These are phyloP conservation scores for Pichia sp. DNA, from an alignment of 1,139 yeast species.

Conservation along the genomic window DNA sequence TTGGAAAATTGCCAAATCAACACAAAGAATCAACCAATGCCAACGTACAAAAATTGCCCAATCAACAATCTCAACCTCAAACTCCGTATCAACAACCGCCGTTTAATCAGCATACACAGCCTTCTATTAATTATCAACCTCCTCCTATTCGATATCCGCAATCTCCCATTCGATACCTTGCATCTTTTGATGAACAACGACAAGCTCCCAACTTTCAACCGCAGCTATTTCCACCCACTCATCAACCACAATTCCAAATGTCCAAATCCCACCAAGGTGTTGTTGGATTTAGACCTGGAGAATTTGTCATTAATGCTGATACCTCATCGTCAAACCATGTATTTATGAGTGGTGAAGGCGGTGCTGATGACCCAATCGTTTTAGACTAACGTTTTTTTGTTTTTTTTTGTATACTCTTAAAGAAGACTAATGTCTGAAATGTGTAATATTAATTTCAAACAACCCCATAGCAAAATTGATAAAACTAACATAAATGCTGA, in stretches of 20 bases:
- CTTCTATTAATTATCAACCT: too few species aligned
- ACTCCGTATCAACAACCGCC: too few species aligned
- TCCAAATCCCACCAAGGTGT: conserved; percentile 6
- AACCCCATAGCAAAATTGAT: too few species aligned
- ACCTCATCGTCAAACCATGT: conserved; percentile 16
- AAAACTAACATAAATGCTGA: too few species aligned
- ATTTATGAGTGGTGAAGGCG: conserved; percentile 27
- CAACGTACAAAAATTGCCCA: background rate
- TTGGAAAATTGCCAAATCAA: background rate
- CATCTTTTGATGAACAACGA: too few species aligned
- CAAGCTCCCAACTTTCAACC: too few species aligned
- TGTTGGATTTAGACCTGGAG: conserved; percentile 15
- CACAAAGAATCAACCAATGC: background rate
- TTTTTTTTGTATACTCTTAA: background rate
- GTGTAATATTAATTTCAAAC: too few species aligned
- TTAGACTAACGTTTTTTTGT: conserved; percentile 18
- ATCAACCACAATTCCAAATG: background rate
- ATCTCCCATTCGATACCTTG: too few species aligned
- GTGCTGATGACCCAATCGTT: conserved; percentile 27
- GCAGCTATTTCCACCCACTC: too few species aligned
- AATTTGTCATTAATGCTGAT: conserved; percentile 12
- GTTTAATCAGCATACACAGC: too few species aligned
- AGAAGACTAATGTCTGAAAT: background rate
- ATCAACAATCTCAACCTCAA: too few species aligned
- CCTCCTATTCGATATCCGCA: too few species aligned